A percentile compares a stretch with the other conserved stretches of the same genome.
Evolutionary conservation across 2,329 filamentous ascomycete genomes (phyloP).

Genomic region (Knufia petricola): DNA sequence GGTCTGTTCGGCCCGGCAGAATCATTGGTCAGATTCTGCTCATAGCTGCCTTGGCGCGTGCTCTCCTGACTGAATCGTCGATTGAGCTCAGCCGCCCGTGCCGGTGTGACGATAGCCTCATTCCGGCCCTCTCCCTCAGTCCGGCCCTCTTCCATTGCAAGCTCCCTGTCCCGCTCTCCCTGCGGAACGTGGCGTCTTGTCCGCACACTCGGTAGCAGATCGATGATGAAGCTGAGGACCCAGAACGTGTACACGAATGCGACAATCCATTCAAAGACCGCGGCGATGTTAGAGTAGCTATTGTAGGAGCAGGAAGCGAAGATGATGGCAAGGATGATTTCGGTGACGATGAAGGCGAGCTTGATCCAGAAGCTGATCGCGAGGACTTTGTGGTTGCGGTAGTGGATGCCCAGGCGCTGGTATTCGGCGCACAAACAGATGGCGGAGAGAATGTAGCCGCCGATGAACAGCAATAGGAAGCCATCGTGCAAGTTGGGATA

Average conservation of each 20-base stretch:
- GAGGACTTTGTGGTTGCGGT: slow-evolving; percentile 61
- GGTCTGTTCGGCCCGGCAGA: not conserved
- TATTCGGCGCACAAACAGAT: slow-evolving; percentile 85
- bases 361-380: slow-evolving; percentile 80
- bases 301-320: slow-evolving; percentile 49
- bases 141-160: not conserved
- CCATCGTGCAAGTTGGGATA: slow-evolving; percentile 60
- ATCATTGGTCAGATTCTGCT: slow-evolving; percentile 4
- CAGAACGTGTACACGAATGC: slow-evolving; percentile 41
- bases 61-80: slow-evolving; percentile 1
- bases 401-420: slow-evolving; percentile 69
- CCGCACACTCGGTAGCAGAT: slow-evolving; percentile 68
- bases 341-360: slow-evolving; percentile 70
- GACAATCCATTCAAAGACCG: slow-evolving; percentile 62
- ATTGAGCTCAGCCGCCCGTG: not conserved
- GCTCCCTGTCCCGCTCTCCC: slow-evolving; percentile 19
- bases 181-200: slow-evolving; percentile 44
- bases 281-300: slow-evolving; percentile 53
- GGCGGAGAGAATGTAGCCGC: slow-evolving; percentile 73
- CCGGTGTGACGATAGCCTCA: too few relatives aligned
- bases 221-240: slow-evolving; percentile 74
- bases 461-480: slow-evolving; percentile 76
- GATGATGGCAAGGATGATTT: slow-evolving; percentile 55
- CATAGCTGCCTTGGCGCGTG: not conserved
- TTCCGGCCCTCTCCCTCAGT: not conserved